Base-by-base conservation (phyloP, 192 early-diverging fungal species). In the Coemansia sp. region DNA sequence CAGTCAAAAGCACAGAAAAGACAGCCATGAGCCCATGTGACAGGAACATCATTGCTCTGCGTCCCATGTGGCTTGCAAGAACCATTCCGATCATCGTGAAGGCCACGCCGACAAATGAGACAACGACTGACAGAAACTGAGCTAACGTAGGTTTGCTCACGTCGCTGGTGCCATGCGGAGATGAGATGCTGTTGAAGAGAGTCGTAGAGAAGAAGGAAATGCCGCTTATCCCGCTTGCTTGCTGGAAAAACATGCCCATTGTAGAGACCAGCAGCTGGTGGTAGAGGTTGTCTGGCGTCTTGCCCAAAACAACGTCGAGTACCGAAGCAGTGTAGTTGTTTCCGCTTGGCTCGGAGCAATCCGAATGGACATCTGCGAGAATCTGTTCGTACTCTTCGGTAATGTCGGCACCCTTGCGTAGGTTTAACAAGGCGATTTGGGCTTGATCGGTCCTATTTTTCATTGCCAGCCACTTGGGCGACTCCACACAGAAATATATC, bases 151-250 rank as follows among this genome's bases (percentile, higher is more conserved):
- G 79, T n/a, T 40, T 53, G 43, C 46, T 54, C 9, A 54, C 32
- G 10, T 54, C 53, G 4, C 32, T 13, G 2, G 32, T 33, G 9
- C 25, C 25, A 7, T 25, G 20, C 9, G 53, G 22, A 29, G 53
- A 7, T 5, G 53, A 54, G 13, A 57, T 17, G n/a, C 9, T 55
- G 19, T 56, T 71, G 73, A 93, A 89, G 29, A 93, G 89, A 0
- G 84, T 86, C 13, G 91, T 90, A 0, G 86, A 89, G 63, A 91
- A 95, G 71, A 89, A 92, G 58, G 91, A 85, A 10, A 93, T 84
- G 17, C 87, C 90, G 70, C 89, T 89, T 58, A 95, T 91, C 19
- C 91, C 93, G 40, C 85, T 86, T 33, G 90, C 70, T 70, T 95
- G 93, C 75, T 95, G 93, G 38, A 83, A 69, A 5, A 88, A 62